Evolutionary conservation across 768 basidiomycete genomes (phyloP).

Genomic region (Clitopilus hobsonii): DNA sequence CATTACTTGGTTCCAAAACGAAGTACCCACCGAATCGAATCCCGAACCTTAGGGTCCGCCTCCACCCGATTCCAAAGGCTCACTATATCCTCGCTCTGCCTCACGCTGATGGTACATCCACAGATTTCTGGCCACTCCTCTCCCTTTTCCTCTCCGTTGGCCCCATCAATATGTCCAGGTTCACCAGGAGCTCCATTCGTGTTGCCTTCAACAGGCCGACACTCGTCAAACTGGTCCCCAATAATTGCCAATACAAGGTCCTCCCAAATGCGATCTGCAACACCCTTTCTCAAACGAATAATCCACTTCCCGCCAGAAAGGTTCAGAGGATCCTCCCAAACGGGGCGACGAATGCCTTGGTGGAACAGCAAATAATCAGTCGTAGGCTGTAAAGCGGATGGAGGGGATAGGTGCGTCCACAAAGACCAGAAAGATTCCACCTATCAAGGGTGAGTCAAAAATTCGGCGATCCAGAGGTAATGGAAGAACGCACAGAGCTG

Average conservation of each 20-base stretch:
- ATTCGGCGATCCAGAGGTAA: not conserved
- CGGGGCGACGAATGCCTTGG: slow-evolving; percentile 75
- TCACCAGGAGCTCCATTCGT: not conserved
- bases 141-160: slow-evolving; percentile 28
- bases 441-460: slow-evolving; percentile 30
- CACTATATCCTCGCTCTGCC: slow-evolving; percentile 92
- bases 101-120: slow-evolving; percentile 91
- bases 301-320: slow-evolving; percentile 92
- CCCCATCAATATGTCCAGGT: slow-evolving; percentile 20
- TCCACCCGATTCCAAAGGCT: slow-evolving; percentile 90
- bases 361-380: slow-evolving; percentile 96
- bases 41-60: slow-evolving; percentile 67
- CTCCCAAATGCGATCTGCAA: slow-evolving; percentile 90
- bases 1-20: not conserved
- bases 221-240: slow-evolving; percentile 85
- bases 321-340: slow-evolving; percentile 96
- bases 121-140: slow-evolving; percentile 79
- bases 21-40: slow-evolving; percentile 75
- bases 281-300: slow-evolving; percentile 84
- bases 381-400: slow-evolving; percentile 79
- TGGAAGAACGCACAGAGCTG: slow-evolving; percentile 58
- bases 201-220: slow-evolving; percentile 32
- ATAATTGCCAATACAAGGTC: slow-evolving; percentile 81
- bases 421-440: slow-evolving; percentile 96
- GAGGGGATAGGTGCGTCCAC: slow-evolving; percentile 86